Percentiles rank a stretch among this genome's conserved stretches.
Conservation (phyloP, 306 rosid genomes). For the Dalbergia cochinchinensis region DNA sequence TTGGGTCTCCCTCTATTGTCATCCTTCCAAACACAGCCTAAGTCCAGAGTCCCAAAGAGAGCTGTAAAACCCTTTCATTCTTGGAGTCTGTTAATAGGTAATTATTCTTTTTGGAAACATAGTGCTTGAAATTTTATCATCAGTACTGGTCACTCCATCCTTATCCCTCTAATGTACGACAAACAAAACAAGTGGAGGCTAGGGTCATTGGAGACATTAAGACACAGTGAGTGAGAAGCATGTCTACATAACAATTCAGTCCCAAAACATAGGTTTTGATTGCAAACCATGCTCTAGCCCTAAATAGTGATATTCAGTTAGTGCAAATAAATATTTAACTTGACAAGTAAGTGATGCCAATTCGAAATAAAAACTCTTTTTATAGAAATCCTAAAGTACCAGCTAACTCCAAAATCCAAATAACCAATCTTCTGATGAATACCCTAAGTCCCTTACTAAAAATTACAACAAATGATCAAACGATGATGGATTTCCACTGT, state of each 20-base stretch:
- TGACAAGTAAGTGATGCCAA: conserved; percentile 16
- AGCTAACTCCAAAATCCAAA: conserved; percentile 7
- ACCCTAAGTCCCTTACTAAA: neutral
- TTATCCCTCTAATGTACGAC: conserved; percentile 9
- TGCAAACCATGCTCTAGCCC: conserved; percentile 1
- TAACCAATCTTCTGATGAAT: neutral
- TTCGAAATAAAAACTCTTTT: conserved; percentile 27
- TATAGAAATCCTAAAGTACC: conserved; percentile 9
- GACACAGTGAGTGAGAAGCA: conserved; percentile 1
- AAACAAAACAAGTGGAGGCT: conserved; percentile 8
- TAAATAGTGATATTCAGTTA: conserved; percentile 15
- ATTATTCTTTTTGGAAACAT: conserved; percentile 6
- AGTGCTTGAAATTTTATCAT: conserved; percentile 10
- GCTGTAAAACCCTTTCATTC: conserved; percentile 21
- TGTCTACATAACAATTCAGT: conserved; percentile 21
- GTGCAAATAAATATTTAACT: neutral
- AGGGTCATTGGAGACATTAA: conserved; percentile 4
- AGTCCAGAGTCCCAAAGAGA: neutral
- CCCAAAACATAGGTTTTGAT: conserved; percentile 25
- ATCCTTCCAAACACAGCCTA: neutral
- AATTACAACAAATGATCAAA: conserved; percentile 5
- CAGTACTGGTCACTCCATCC: conserved; percentile 1
- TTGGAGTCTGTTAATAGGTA: conserved; percentile 22
- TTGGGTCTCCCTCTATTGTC: no score
- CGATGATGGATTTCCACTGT: conserved; percentile 2